Evolutionary conservation across 495 filamentous ascomycete genomes (phyloP).

Genomic region (Glarea lozoyensis): DNA sequence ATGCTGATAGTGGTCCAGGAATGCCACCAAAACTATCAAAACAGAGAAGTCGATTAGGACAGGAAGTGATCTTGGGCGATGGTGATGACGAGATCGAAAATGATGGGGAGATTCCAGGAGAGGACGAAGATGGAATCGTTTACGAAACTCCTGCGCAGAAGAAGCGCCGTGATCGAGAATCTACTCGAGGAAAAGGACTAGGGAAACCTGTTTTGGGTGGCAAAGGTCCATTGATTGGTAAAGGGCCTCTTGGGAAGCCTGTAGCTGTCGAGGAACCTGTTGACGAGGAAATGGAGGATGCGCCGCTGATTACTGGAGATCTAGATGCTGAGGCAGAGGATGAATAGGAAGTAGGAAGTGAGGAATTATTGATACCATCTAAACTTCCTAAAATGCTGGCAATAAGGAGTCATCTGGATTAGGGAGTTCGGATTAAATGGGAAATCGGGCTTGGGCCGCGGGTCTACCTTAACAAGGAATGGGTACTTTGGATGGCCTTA

Average conservation of each 20-base stretch:
- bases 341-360: constrained; percentile 11
- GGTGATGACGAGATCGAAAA: constrained; percentile 17
- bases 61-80: constrained; percentile 14
- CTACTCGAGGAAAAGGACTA: constrained; percentile 5
- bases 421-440: no score
- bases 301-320: background rate
- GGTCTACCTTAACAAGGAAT: no score
- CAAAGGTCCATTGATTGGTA: constrained; percentile 15
- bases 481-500: no score
- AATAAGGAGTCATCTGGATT: no score
- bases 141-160: constrained; percentile 18
- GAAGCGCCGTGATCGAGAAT: constrained; percentile 9
- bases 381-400: no score
- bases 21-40: constrained; percentile 40
- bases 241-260: constrained; percentile 7
- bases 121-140: constrained; percentile 21
- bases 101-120: constrained; percentile 16
- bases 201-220: constrained; percentile 18
- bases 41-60: constrained; percentile 22
- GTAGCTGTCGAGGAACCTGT: constrained; percentile 15
- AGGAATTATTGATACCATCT: constrained; percentile 5
- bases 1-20: constrained; percentile 45
- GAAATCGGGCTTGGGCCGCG: no score
- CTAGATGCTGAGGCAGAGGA: constrained; percentile 21
- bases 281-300: constrained; percentile 15